Base-by-base conservation (phyloP, 192 early-diverging fungal species). In the Coemansia javaensis region DNA sequence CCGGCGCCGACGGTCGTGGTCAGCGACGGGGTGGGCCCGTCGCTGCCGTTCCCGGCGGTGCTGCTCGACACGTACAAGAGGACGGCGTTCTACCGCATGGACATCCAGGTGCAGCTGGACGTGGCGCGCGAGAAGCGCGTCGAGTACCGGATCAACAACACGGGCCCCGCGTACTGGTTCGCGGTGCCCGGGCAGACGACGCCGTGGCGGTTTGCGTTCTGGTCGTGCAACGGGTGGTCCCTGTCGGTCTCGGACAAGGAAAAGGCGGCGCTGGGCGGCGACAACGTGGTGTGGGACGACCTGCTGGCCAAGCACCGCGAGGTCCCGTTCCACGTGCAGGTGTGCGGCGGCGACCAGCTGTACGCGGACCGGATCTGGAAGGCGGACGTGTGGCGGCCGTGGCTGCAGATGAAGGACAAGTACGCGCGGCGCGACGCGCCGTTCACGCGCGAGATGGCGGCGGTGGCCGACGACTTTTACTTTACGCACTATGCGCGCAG, bases 261-360 rank as follows among this genome's bases (percentile, higher is more conserved):
- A 5, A 65, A 67, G 59, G 43, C 56, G 25, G 54, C 52, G 49
- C 50, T 77, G 40, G 59, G 63, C 25, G 59, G 65, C 40, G 46
- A 58, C 65, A 78, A 80, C 12, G 80, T 81, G 5, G 54, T 88
- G 30, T 88, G 85, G 85, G 77, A 82, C 47, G 85, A 88, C 64
- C 62, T 78, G 12, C 42, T 84, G 53, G 70, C 66, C 18, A 78
- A 82, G 56, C 83, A 85, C 50, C 61, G 57, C 2, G 53, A 55
- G 17, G 58, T 74, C 22, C 83, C 83, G 10, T 82, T 84, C 56
- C 83, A 88, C 45, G 79, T 84, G 16, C 77, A 85, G 66, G 69
- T 88, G 36, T 84, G 85, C 32, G 85, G 85, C 17, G 85, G 85
- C 39, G 85, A 88, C 63, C 85, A 88, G 53, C 65, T 88, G 13